Base-by-base conservation (phyloP, 805 yeast genomes). In the Priceomyces melissophilus region DNA sequence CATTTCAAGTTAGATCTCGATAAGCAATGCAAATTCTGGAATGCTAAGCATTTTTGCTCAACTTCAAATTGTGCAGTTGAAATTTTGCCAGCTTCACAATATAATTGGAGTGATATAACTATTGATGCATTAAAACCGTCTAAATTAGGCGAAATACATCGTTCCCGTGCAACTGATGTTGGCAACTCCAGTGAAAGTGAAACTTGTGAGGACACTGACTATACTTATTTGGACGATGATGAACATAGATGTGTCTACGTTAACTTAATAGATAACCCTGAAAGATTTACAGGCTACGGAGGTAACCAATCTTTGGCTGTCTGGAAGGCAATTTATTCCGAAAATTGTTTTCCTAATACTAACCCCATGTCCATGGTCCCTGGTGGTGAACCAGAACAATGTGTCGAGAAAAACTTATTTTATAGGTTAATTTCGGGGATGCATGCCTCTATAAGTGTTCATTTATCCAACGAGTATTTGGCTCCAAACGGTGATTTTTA, bases 381-480 rank as follows among this genome's bases (percentile, higher is more conserved):
- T 1, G 65, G 58, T 30, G 52, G 53, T n/a, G 56, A 49, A 47
- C 62, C 71, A 51, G 63, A 71, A 61, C 50, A 73, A 62, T 90
- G 96, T 58, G 65, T 83, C 33, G 98, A 95, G 54, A 91, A 91
- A 65, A 81, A 87, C 47, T 80, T 90, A 30, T 93, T 93, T 54
- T 93, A 84, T 65, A 78, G 93, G 49, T 65, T 93, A 39, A 74
- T 93, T 15, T 83, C 93, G 20, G 99, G 99, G 1, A 78, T 93
- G 84, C 99, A 93, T 58, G 88, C 96, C 2, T 87, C 96, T 2
- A 88, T 93, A 46, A 91, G 95, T 5, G 89, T 95, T 1, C 99
- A 93, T 64, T 71, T 93, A 45, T 79, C 95, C 12, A 86, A 85
- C 57, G 97, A 91, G 56, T 86, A 77, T 60, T 70, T 85, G 46